Evolutionary conservation across 192 early-diverging fungal genomes (phyloP), one percentile per base, ranked within the genome.

Genomic region (Thoreauomyces humboldtii): DNA sequence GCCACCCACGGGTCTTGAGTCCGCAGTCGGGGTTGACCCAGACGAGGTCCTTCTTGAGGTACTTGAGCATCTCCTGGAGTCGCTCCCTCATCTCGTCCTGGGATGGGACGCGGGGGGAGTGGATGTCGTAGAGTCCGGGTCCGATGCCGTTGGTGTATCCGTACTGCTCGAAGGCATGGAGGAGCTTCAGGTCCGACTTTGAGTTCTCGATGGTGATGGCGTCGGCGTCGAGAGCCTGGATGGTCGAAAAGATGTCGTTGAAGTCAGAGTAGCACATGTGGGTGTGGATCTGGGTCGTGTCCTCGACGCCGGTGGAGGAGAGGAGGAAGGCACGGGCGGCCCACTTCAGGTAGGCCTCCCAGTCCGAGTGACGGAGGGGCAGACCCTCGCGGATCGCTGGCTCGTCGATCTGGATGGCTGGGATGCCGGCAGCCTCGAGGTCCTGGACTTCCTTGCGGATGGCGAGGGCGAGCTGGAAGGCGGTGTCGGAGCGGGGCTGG

Each of bases 181-280:
- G 82, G 41, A 98, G 90, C 83, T 96, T 96, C 71, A 92, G 84
- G 75, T 98, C 95, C 35, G 92, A 95, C 80, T 95, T 95, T 70
- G 92, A 90, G 83, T 93, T 95, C 75, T 98, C 96, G 72, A 98
- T 98, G 36, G 96, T 96, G 70, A 98, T 90, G 48, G 92, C 93
- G 81, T 98, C 95, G 34, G 76, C 93, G 82, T 98, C 96, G 58
- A 98, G 78, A 74, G 79, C 82, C 68, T 88, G 77, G 78, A 98
- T 98, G 29, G 94, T 87, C 42, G 87, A 84, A 79, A 98, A 93
- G 73, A 98, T 98, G 80, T 95, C 95, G 78, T 98, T 92, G 77
- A 98, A 98, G 77, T 98, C 96, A 76, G 87, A 89, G 88, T 98
- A 98, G 82, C 96, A 98, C 88, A 98, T 94, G 80, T 97, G 95